Evolutionary conservation across 2,329 filamentous ascomycete species (phyloP), one percentile per base, ranked within the genome.

Genomic region (Arthrobotrys entomopaga): DNA sequence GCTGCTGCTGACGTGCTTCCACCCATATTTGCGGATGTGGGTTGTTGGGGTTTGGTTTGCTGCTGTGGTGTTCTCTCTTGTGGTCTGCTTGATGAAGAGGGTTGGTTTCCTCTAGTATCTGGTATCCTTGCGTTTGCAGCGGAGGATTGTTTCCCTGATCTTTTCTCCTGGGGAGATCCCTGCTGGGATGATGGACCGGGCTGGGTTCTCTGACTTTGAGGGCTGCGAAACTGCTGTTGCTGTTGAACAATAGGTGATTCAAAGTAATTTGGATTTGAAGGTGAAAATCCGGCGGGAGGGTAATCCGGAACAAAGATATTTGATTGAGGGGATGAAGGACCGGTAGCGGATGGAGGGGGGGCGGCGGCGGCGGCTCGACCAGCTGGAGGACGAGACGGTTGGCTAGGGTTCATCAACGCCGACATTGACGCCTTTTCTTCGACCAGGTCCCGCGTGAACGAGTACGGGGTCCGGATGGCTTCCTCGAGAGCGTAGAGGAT

Each of bases 351-450:
- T 57, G 63, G 63, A 73, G 69, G 63, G 24, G n/a, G n/a, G n/a
- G n/a, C n/a, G n/a, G n/a, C n/a, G n/a, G n/a, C n/a, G 58, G 64
- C 64, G 49, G 64, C 65, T 69, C 67, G 59, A 57, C 74, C 69
- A 65, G 57, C 69, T 61, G 65, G 58, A 58, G 73, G 66, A 67
- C 73, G 69, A 73, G 69, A 73, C 81, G 77, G 84, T 82, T 78
- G 85, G 84, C 77, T 85, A 83, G 79, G 84, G 84, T 80, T 88
- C 87, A 80, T 87, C 85, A 78, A 97, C 85, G 81, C 93, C 78
- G 93, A 91, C 93, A 99, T 98, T 79, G 88, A 87, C 78, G 93
- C 91, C 86, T 91, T 90, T 84, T 96, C 91, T 85, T 99, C 95
- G 75, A 89, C 86, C 78, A 89, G 83, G 82, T 97, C 93, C 22